Percentiles rank a stretch among this genome's conserved stretches.
phyloP scores from a whole-genome alignment of 2,329 filamentous ascomycete genomes.

The Plectosphaerella sp. region DNA sequence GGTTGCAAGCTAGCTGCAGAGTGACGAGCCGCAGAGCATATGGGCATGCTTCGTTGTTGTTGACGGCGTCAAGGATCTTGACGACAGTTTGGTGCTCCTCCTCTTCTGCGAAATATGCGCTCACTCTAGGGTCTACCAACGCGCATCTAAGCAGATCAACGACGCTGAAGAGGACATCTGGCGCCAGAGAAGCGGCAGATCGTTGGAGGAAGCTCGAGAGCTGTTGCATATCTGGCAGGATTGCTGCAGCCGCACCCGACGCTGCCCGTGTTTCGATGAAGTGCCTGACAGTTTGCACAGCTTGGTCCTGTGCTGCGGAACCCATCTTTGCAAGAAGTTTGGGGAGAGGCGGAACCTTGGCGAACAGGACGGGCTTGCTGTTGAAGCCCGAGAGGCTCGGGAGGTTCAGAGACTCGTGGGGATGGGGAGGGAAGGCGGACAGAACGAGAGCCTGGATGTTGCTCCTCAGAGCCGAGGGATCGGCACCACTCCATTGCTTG shows the following conservation, averaged over 20 bases:
- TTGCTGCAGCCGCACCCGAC: constrained; percentile 57
- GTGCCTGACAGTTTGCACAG: constrained; percentile 59
- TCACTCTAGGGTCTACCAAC: constrained; percentile 72
- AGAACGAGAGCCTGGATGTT: constrained; percentile 72
- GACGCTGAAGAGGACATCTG: constrained; percentile 69
- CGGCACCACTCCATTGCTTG: constrained; percentile 77
- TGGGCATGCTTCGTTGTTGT: constrained; percentile 54
- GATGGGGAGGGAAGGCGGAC: constrained; percentile 71
- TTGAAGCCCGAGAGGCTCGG: constrained; percentile 64
- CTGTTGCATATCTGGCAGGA: constrained; percentile 64
- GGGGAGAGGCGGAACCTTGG: constrained; percentile 74
- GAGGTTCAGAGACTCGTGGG: constrained; percentile 66
- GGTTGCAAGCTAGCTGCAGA: constrained; percentile 77
- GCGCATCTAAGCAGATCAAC: constrained; percentile 81
- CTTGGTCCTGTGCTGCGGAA: constrained; percentile 47
- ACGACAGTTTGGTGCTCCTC: constrained; percentile 57
- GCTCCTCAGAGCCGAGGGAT: constrained; percentile 60
- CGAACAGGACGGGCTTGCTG: constrained; percentile 65
- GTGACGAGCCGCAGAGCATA: constrained; percentile 82
- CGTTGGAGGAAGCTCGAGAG: constrained; percentile 59
- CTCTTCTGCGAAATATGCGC: constrained; percentile 80
- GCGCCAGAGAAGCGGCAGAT: constrained; percentile 50
- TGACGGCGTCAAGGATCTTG: constrained; percentile 57
- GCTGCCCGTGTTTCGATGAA: constrained; percentile 65
- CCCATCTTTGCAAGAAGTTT: constrained; percentile 82